Conservation (phyloP, 805 yeast species). For the Naumovozyma baii region DNA sequence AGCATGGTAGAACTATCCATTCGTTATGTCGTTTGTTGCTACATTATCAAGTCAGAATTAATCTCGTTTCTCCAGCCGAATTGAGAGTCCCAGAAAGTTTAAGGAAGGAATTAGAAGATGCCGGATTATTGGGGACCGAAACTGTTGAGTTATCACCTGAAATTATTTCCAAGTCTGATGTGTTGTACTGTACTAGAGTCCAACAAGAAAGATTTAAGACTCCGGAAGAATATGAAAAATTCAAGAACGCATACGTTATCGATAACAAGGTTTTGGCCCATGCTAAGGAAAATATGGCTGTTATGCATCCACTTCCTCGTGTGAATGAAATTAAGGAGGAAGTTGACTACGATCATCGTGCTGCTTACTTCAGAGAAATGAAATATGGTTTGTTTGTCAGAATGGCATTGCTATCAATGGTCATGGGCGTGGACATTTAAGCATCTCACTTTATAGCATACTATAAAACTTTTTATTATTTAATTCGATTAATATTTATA, state of each 20-base stretch:
- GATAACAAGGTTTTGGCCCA: slow-evolving; percentile 83
- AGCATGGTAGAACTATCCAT: slow-evolving; percentile 97
- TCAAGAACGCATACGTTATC: slow-evolving; percentile 84
- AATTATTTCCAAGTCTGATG: slow-evolving; percentile 83
- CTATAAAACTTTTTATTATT: background rate
- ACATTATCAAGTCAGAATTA: slow-evolving; percentile 87
- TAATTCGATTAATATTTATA: background rate
- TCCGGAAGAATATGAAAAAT: slow-evolving; percentile 67
- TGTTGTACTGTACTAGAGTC: slow-evolving; percentile 93
- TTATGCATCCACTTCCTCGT: slow-evolving; percentile 98
- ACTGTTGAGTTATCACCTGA: slow-evolving; percentile 72
- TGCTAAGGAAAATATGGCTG: slow-evolving; percentile 97
- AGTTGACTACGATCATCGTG: slow-evolving; percentile 98
- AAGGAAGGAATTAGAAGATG: slow-evolving; percentile 51
- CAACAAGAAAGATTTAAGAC: slow-evolving; percentile 91
- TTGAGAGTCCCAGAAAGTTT: slow-evolving; percentile 72
- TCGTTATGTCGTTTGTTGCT: slow-evolving; percentile 82
- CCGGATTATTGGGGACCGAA: slow-evolving; percentile 66
- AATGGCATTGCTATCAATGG: slow-evolving; percentile 98
- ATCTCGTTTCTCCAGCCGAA: slow-evolving; percentile 85
- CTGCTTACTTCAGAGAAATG: slow-evolving; percentile 99
- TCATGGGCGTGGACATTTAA: slow-evolving; percentile 74
- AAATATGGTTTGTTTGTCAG: slow-evolving; percentile 95
- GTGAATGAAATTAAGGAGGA: slow-evolving; percentile 94
- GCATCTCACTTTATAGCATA: background rate